Evolutionary conservation across 257 asterid species (phyloP).

Genomic region (Primulina tabacum): DNA sequence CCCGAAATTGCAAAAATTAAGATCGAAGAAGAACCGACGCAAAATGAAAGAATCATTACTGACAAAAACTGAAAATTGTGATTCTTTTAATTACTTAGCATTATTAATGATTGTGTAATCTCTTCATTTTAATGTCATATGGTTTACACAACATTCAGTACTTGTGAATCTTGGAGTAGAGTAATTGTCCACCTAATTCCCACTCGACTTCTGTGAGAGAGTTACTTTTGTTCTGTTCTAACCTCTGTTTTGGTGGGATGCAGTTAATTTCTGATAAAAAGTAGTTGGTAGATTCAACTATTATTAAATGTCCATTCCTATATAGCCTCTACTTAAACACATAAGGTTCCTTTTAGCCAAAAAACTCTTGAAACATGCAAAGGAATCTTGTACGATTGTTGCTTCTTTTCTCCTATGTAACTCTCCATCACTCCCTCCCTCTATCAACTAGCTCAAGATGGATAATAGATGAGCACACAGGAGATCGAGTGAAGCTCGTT

Average conservation of each 20-base stretch:
- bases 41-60: too few relatives aligned
- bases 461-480: slow-evolving; percentile 42
- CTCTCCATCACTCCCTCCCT: slow-evolving; percentile 36
- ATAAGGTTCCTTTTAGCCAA: slow-evolving; percentile 2
- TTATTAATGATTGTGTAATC: background rate
- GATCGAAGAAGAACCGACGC: too few relatives aligned
- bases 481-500: slow-evolving; percentile 45
- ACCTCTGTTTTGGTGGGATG: slow-evolving; percentile 13
- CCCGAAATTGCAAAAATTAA: too few relatives aligned
- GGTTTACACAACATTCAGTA: background rate
- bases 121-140: background rate
- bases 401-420: slow-evolving; percentile 21
- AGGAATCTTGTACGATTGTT: slow-evolving; percentile 9
- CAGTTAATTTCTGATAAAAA: slow-evolving; percentile 30
- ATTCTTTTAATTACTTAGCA: too few relatives aligned
- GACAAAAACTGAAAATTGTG: too few relatives aligned
- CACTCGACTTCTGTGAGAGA: slow-evolving; percentile 6
- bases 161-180: background rate
- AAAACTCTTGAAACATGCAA: slow-evolving; percentile 11
- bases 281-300: slow-evolving; percentile 25
- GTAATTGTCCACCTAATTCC: slow-evolving; percentile 12
- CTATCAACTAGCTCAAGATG: slow-evolving; percentile 57
- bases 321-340: slow-evolving; percentile 4
- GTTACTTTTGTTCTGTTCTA: slow-evolving; percentile 8
- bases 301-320: background rate